Evolutionary conservation across 1,284 basidiomycete species (phyloP), one percentile per base, ranked within the genome.

Genomic region (Sanguinoderma infundibulare): DNA sequence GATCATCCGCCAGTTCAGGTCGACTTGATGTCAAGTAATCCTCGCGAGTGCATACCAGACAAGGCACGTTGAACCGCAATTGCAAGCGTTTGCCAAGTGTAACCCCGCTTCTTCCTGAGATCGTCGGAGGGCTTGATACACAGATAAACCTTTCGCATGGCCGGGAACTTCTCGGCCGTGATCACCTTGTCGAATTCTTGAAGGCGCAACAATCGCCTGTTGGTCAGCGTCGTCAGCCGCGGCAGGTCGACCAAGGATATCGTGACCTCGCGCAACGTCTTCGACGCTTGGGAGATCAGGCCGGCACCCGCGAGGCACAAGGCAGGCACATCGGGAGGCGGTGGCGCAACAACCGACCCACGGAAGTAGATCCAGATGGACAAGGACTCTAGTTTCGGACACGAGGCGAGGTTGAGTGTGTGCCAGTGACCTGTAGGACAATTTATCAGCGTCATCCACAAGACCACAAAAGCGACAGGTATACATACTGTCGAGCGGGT

Each of bases 151-250:
- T 30, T 14, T 15, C 28, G 10, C 0, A 47, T 8, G 1, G 7
- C 24, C 4, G 53, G 53, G 30, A 55, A 55, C 6, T 32, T 24
- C 17, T 40, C 53, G 17, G 9, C 20, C 4, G 22, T 46, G 28
- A 55, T 4, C n/a, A 55, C 40, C 42, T 55, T 46, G 10, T 53
- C 51, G 17, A 53, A 38, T 9, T 38, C 51, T 28, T 40, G 51
- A 22, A 53, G 35, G 9, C 38, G 35, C n/a, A 53, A 14, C 15
- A 24, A 28, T 6, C n/a, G 22, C 34, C 24, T 24, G 51, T 40
- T 53, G 24, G 26, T 39, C 15, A 53, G 24, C 51, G 51, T 53
- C 20, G 51, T 28, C 2, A 39, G 8, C 8, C 36, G 22, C 3
- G 51, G 51, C 24, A 53, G 36, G 15, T 40, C 51, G 6, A 22